These are phyloP conservation scores for Phytophthora cajani DNA, from an alignment of 352 stramenopile genomes.

Conservation along the genomic window DNA sequence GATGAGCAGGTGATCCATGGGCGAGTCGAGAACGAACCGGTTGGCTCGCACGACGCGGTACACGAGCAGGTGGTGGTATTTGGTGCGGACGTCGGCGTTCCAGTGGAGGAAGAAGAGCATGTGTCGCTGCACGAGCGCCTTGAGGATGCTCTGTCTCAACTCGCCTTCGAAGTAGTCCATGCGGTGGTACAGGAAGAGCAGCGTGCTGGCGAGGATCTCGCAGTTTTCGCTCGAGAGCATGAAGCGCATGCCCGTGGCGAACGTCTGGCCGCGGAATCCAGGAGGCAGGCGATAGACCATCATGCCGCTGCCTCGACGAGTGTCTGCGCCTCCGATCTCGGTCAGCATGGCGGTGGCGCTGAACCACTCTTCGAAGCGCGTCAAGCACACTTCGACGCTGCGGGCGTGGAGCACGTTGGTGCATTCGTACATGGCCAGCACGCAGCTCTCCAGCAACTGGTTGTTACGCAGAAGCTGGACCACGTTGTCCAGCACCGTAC, in stretches of 20 bases:
- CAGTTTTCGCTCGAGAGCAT: slow-evolving; percentile 80
- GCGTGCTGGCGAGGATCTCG: slow-evolving; percentile 66
- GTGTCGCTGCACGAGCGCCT: slow-evolving; percentile 76
- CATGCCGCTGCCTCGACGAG: slow-evolving; percentile 26
- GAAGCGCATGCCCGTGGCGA: slow-evolving; percentile 66
- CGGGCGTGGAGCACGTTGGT: slow-evolving; percentile 74
- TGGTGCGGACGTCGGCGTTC: slow-evolving; percentile 71
- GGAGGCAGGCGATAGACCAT: slow-evolving; percentile 57
- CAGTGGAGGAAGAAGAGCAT: slow-evolving; percentile 84
- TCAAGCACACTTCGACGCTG: slow-evolving; percentile 67
- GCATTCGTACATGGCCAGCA: slow-evolving; percentile 75
- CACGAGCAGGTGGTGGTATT: slow-evolving; percentile 81
- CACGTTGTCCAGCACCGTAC: slow-evolving; percentile 64
- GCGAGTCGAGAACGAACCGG: slow-evolving; percentile 68
- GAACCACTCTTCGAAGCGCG: slow-evolving; percentile 78
- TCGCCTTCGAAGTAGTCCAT: slow-evolving; percentile 80
- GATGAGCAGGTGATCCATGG: slow-evolving; percentile 72
- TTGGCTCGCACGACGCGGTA: slow-evolving; percentile 70
- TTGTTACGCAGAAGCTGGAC: slow-evolving; percentile 65
- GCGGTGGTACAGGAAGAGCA: slow-evolving; percentile 77
- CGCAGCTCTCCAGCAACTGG: slow-evolving; percentile 68
- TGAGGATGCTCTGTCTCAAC: slow-evolving; percentile 68
- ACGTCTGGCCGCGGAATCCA: slow-evolving; percentile 55
- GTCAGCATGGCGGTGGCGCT: slow-evolving; percentile 45
- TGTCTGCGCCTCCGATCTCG: slow-evolving; percentile 23